Conservation (phyloP, 2,329 filamentous ascomycete species). For the Penicillium paneum region DNA sequence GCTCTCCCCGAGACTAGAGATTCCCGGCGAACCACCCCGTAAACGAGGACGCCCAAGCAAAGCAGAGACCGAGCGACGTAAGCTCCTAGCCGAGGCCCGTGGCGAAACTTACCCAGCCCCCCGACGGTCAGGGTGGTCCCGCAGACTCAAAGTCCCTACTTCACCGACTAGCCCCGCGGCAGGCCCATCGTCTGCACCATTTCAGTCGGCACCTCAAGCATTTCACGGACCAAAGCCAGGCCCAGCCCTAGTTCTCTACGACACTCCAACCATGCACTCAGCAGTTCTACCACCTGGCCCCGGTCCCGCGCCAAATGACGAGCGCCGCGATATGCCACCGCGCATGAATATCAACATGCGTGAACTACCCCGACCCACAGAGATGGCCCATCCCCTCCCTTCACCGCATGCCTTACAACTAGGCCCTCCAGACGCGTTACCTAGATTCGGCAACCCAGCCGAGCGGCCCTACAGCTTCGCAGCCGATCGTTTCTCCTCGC, state of each 20-base stretch:
- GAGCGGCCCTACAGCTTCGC: slow-evolving; percentile 22
- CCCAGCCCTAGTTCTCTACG: slow-evolving; percentile 18
- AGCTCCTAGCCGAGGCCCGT: slow-evolving; percentile 36
- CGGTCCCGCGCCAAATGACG: neutral
- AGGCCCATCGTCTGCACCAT: slow-evolving; percentile 22
- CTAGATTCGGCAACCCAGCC: slow-evolving; percentile 21
- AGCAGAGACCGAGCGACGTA: slow-evolving; percentile 40
- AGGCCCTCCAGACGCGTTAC: slow-evolving; percentile 27
- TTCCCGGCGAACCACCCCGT: slow-evolving; percentile 35
- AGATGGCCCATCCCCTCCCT: slow-evolving; percentile 30
- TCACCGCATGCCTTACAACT: slow-evolving; percentile 31
- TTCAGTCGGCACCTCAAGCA: slow-evolving; percentile 8
- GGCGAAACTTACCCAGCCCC: slow-evolving; percentile 41
- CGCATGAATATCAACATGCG: slow-evolving; percentile 24
- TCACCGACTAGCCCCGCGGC: slow-evolving; percentile 32
- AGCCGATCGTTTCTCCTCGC: slow-evolving; percentile 25
- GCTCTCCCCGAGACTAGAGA: slow-evolving; percentile 35
- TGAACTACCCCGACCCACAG: slow-evolving; percentile 28
- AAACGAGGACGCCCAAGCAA: slow-evolving; percentile 47
- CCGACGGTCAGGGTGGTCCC: slow-evolving; percentile 24
- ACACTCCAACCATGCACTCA: slow-evolving; percentile 14
- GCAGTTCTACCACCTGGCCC: slow-evolving; percentile 12
- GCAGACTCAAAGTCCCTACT: slow-evolving; percentile 28
- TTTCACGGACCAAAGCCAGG: slow-evolving; percentile 2
- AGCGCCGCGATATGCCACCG: slow-evolving; percentile 19